Evolutionary conservation across 768 basidiomycete species (phyloP), one percentile per base, ranked within the genome.

Genomic region (Lentinula boryana): DNA sequence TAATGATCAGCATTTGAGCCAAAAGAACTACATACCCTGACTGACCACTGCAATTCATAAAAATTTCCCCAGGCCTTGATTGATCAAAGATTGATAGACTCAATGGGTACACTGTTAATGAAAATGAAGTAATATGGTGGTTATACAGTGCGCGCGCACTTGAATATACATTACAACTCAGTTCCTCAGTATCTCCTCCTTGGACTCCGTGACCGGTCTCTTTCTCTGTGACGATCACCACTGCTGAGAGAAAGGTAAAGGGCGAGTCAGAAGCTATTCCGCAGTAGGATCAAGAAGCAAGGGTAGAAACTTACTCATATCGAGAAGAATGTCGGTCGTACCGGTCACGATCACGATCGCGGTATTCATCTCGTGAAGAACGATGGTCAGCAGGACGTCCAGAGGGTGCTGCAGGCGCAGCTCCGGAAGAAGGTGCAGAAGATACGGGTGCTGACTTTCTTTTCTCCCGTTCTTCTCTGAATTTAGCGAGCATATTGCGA

Each of bases 391-490:
- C 72, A 54, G 82, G 74, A 15, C 78, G 72, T 18, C 80, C 82
- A 32, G 76, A 69, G 40, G 79, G 61, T 40, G 76, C 71, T 61
- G 75, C 66, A 54, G 71, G 49, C 15, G 63, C 68, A 40, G 74
- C 68, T 44, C 67, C 67, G 4, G 72, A 71, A 61, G 73, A 68
- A 44, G 76, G 69, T 40, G 80, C 68, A 33, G 75, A 70, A 32
- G 77, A 67, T 35, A 77, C 74, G 61, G 84, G 79, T 43, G 80
- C 81, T 64, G 74, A 79, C 70, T 84, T 86, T 69, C 89, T 86
- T 75, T 90, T 91, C 72, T 91, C 89, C 62, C 95, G 87, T 57
- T 94, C 91, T 70, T 95, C 95, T 64, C 88, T 87, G 75, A 98
- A 97, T 70, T 93, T 91, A 61, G 78, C 73, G 57, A 99, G 81